phyloP scores from a whole-genome alignment of 176 grass and related monocot species.

The Saccharum officinarum region DNA sequence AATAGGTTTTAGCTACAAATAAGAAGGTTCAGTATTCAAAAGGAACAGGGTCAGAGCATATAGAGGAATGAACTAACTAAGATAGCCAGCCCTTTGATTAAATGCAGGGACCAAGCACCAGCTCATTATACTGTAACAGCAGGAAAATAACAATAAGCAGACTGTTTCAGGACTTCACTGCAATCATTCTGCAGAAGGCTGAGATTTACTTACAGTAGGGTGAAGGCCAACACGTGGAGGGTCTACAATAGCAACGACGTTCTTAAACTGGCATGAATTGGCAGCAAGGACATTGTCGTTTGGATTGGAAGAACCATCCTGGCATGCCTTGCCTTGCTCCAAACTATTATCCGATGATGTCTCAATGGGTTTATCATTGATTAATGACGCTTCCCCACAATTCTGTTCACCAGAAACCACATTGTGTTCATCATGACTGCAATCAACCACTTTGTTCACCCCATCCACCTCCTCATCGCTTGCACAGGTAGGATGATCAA shows the following conservation, averaged over 20 bases:
- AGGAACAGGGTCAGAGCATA: conserved; percentile 4
- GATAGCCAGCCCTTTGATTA: not conserved
- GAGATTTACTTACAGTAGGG: conserved; percentile 74
- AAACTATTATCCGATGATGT: conserved; percentile 22
- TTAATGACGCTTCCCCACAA: not conserved
- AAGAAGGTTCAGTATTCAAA: not conserved
- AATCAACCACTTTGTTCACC: conserved; percentile 38
- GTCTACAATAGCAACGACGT: conserved; percentile 93
- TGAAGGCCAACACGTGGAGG: conserved; percentile 94
- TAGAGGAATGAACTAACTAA: not conserved
- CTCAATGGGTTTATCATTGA: conserved; percentile 26
- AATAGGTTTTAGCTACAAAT: not conserved
- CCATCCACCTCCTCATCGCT: conserved; percentile 31
- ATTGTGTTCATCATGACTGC: conserved; percentile 28
- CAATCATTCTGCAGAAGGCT: not conserved
- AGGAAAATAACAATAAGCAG: not conserved
- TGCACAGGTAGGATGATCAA: conserved; percentile 19
- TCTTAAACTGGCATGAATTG: conserved; percentile 57
- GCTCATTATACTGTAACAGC: not conserved
- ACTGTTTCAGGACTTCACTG: not conserved
- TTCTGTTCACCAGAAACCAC: conserved; percentile 29
- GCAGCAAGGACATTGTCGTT: conserved; percentile 13
- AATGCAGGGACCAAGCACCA: not conserved
- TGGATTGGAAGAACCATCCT: conserved; percentile 24
- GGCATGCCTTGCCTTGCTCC: conserved; percentile 29